These are phyloP conservation scores for Zymoseptoria ardabiliae DNA, from an alignment of 2,329 filamentous ascomycete genomes.

Conservation along the genomic window DNA sequence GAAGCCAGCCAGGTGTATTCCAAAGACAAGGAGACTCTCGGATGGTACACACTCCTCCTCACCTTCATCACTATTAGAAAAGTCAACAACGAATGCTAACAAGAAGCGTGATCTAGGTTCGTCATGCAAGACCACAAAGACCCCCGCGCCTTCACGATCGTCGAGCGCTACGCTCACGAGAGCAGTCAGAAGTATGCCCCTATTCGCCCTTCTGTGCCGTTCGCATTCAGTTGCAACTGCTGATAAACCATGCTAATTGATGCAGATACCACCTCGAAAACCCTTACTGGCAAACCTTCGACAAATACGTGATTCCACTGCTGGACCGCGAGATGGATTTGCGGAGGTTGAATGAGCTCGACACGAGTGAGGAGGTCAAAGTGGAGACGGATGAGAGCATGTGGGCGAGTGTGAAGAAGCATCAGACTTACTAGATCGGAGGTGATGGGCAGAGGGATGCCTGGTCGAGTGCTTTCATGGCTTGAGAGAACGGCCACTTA, in stretches of 20 bases:
- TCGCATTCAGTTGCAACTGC: too few species aligned
- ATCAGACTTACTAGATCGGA: constrained; percentile 22
- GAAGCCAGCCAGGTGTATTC: constrained; percentile 68
- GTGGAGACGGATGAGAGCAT: constrained; percentile 28
- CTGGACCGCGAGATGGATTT: constrained; percentile 64
- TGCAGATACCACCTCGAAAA: constrained; percentile 49
- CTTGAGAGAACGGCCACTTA: background rate
- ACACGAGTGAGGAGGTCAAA: constrained; percentile 41
- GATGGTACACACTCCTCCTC: constrained; percentile 24
- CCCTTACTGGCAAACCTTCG: constrained; percentile 70
- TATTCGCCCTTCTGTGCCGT: too few species aligned
- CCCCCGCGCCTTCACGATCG: constrained; percentile 63
- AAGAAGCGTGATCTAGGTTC: constrained; percentile 48
- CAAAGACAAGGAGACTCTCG: constrained; percentile 58
- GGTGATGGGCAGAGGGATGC: background rate
- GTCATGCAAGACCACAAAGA: constrained; percentile 70
- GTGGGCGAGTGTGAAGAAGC: constrained; percentile 30
- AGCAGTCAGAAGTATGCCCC: constrained; percentile 43
- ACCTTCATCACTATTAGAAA: background rate
- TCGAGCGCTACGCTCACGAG: constrained; percentile 65
- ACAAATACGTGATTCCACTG: constrained; percentile 63
- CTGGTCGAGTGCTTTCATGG: too few species aligned
- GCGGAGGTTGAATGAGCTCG: constrained; percentile 59
- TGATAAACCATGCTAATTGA: too few species aligned
- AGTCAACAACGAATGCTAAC: background rate